Evolutionary conservation across 352 stramenopile genomes (phyloP).

Genomic region (Globisporangium apiculatum): DNA sequence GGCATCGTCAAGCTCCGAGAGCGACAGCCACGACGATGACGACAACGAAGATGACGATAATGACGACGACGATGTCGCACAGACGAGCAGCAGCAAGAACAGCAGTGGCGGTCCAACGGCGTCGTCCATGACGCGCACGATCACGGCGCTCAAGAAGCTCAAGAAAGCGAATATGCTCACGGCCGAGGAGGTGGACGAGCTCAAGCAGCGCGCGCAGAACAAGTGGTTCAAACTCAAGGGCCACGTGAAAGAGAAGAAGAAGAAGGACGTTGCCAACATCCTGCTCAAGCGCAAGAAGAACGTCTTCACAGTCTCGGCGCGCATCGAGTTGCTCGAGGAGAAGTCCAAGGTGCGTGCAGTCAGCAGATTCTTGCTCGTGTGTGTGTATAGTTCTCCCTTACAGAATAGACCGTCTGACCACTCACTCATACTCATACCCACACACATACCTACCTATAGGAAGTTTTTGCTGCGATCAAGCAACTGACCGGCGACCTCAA

Average conservation of each 20-base stretch:
- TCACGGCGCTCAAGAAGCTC: slow-evolving; percentile 61
- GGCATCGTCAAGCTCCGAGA: slow-evolving; percentile 2
- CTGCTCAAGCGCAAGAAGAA: slow-evolving; percentile 77
- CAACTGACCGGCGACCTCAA: slow-evolving; percentile 50
- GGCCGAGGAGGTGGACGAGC: slow-evolving; percentile 45
- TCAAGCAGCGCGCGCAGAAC: slow-evolving; percentile 51
- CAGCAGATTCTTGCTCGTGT: too few relatives aligned
- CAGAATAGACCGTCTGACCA: neutral
- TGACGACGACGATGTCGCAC: neutral
- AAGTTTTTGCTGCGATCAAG: slow-evolving; percentile 60
- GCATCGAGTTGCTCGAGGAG: slow-evolving; percentile 65
- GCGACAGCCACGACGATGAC: slow-evolving; percentile 3
- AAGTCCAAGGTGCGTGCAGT: slow-evolving; percentile 34
- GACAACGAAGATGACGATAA: neutral
- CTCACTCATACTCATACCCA: neutral
- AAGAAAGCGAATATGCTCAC: slow-evolving; percentile 55
- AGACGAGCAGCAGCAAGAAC: neutral
- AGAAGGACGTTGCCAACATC: slow-evolving; percentile 69
- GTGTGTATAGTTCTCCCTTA: too few relatives aligned
- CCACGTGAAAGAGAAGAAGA: slow-evolving; percentile 72
- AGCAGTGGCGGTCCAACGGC: slow-evolving; percentile 9
- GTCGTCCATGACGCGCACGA: slow-evolving; percentile 41
- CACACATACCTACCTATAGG: slow-evolving; percentile 6
- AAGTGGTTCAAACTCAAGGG: slow-evolving; percentile 72
- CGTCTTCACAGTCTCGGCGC: slow-evolving; percentile 65